These are phyloP conservation scores for Phytophthora litchii DNA, from an alignment of 352 stramenopile genomes.

Conservation along the genomic window DNA sequence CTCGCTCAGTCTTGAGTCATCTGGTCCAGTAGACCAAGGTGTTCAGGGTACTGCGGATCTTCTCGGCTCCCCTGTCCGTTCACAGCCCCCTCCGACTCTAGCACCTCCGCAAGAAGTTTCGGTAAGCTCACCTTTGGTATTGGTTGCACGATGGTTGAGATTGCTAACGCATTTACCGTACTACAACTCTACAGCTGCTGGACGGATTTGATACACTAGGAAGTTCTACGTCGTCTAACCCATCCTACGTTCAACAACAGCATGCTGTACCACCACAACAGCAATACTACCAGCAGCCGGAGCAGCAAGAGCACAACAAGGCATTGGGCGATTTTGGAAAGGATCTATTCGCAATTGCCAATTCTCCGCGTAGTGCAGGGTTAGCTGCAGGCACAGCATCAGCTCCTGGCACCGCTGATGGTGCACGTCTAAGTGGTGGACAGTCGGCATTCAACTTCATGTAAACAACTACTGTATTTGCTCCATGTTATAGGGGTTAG, in stretches of 20 bases:
- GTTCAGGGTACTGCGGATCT: constrained; percentile 23
- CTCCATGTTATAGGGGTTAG: constrained; percentile 7
- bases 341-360: constrained; percentile 85
- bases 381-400: constrained; percentile 20
- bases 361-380: constrained; percentile 64
- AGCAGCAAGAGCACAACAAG: constrained; percentile 65
- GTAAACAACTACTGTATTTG: constrained; percentile 51
- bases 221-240: constrained; percentile 39
- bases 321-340: constrained; percentile 83
- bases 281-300: constrained; percentile 37
- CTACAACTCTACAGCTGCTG: constrained; percentile 44
- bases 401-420: constrained; percentile 17
- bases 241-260: constrained; percentile 43
- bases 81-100: constrained; percentile 24
- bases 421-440: constrained; percentile 32
- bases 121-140: constrained; percentile 42
- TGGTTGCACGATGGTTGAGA: constrained; percentile 9
- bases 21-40: constrained; percentile 20
- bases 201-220: constrained; percentile 57
- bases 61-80: constrained; percentile 29
- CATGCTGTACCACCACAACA: constrained; percentile 32
- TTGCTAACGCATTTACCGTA: constrained; percentile 2
- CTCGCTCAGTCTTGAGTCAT: constrained; percentile 54
- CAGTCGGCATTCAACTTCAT: constrained; percentile 91
- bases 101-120: constrained; percentile 54